Conservation (phyloP, 1,284 basidiomycete species). For the Trichosporon asahii region DNA sequence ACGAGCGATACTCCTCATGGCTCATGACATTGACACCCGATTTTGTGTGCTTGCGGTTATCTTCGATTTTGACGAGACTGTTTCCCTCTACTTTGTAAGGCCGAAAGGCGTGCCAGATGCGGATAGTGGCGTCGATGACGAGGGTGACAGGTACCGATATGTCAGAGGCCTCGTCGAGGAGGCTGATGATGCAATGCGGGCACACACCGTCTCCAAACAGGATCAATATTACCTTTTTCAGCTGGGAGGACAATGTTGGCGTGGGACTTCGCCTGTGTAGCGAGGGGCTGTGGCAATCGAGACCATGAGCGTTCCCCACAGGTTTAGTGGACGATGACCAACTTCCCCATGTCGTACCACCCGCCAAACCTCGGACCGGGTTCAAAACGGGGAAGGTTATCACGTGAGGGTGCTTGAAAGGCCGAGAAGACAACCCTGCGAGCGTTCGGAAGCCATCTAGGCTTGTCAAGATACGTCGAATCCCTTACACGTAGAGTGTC, state of each 20-base stretch:
- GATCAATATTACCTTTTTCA: background rate
- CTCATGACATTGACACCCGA: background rate
- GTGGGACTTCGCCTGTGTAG: background rate
- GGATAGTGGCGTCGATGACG: too few species aligned
- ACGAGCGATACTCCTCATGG: background rate
- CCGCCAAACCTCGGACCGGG: background rate
- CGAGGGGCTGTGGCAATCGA: too few species aligned
- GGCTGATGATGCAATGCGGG: background rate
- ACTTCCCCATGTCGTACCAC: background rate
- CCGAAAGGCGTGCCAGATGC: background rate
- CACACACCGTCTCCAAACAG: background rate
- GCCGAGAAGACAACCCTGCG: background rate
- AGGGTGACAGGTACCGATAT: background rate
- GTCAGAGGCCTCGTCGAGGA: background rate
- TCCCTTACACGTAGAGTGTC: background rate
- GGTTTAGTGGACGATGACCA: background rate
- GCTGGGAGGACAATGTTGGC: background rate
- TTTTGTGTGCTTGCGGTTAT: background rate
- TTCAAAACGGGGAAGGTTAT: background rate
- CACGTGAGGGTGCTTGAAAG: background rate
- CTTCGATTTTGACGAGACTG: background rate
- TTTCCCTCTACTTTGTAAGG: background rate
- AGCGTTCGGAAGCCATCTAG: background rate
- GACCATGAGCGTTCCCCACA: too few species aligned
- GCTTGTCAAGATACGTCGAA: background rate